A percentile compares a stretch with the other conserved stretches of the same genome.
Evolutionary conservation across 768 basidiomycete species (phyloP).

Genomic region (Lyophyllum decastes): DNA sequence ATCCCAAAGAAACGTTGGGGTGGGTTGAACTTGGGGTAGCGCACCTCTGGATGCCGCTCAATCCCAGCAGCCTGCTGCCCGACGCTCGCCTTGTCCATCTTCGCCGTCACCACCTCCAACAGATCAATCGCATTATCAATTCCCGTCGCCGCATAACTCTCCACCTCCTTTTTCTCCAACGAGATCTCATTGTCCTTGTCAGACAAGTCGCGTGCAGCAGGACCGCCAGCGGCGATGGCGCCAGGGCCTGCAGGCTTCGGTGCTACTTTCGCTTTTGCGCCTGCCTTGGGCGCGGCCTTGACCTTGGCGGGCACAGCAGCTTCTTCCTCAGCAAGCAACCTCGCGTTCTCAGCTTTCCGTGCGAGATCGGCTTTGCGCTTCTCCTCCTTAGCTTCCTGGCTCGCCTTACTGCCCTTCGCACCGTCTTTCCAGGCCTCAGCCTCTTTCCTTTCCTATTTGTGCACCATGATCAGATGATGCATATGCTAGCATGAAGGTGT

Average conservation of each 20-base stretch:
- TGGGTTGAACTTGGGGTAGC: background rate
- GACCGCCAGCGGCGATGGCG: slow-evolving; percentile 76
- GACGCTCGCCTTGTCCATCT: slow-evolving; percentile 90
- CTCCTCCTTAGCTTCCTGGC: slow-evolving; percentile 74
- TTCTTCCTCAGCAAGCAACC: slow-evolving; percentile 89
- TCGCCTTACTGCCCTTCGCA: slow-evolving; percentile 59
- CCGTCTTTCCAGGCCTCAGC: slow-evolving; percentile 66
- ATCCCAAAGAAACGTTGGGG: background rate
- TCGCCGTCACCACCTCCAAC: slow-evolving; percentile 84
- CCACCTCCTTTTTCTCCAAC: slow-evolving; percentile 39
- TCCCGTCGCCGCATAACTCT: slow-evolving; percentile 82
- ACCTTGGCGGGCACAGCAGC: slow-evolving; percentile 54
- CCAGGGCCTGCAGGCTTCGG: slow-evolving; percentile 80
- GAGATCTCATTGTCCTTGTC: slow-evolving; percentile 24
- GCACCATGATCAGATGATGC: too few relatives aligned
- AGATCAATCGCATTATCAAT: slow-evolving; percentile 91
- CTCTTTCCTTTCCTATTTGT: slow-evolving; percentile 69
- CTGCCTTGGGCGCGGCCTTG: slow-evolving; percentile 67
- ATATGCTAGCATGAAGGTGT: background rate
- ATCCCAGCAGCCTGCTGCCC: slow-evolving; percentile 85
- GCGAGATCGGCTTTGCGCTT: slow-evolving; percentile 81
- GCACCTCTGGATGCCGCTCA: slow-evolving; percentile 90
- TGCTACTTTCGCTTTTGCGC: slow-evolving; percentile 53
- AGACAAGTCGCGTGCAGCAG: slow-evolving; percentile 20
- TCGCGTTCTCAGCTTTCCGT: slow-evolving; percentile 85